Evolutionary conservation across 148 eudicot species (phyloP).

Genomic region (Rhododendron simsii): DNA sequence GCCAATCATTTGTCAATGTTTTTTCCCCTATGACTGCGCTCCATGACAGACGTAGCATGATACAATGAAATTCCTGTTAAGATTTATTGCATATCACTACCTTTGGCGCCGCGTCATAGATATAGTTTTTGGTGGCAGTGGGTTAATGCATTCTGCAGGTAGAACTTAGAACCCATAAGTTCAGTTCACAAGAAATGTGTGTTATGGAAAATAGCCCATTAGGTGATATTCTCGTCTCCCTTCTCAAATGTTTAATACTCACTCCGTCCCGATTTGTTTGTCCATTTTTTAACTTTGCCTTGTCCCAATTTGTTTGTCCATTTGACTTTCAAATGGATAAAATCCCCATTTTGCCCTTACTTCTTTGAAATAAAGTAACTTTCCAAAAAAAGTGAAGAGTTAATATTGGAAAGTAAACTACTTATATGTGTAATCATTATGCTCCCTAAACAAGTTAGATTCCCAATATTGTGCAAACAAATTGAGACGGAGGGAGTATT

Average conservation of each 20-base stretch:
- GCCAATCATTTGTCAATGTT: neutral
- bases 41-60: neutral
- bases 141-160: neutral
- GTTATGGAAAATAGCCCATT: neutral
- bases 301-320: no score
- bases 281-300: no score
- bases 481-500: no score
- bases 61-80: neutral
- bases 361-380: no score
- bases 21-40: neutral
- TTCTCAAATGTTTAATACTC: neutral
- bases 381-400: no score
- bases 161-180: neutral
- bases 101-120: neutral
- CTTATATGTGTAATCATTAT: no score
- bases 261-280: no score
- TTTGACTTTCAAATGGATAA: no score
- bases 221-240: neutral
- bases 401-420: no score
- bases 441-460: no score
- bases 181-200: neutral
- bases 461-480: no score
- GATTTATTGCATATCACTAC: neutral
- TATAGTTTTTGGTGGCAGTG: neutral
- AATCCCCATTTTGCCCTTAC: no score